Percentiles rank a stretch among this genome's conserved stretches.
phyloP scores from a whole-genome alignment of 83 land plant species.

The Diphasiastrum complanatum region DNA sequence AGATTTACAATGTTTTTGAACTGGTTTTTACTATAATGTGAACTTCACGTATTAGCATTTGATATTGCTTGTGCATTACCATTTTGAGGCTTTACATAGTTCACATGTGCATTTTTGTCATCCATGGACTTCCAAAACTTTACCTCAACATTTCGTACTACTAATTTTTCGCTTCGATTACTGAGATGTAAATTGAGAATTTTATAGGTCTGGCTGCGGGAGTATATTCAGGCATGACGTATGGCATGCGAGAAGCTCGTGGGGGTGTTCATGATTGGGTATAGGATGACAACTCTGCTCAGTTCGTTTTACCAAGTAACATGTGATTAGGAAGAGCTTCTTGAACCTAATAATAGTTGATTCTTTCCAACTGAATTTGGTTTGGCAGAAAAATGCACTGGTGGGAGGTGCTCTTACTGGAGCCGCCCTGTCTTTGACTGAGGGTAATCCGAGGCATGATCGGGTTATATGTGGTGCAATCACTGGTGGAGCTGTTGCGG shows the following conservation, averaged over 20 bases:
- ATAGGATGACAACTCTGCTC: no score
- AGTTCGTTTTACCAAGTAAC: no score
- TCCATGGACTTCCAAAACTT: no score
- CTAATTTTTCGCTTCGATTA: no score
- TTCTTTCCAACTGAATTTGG: not conserved
- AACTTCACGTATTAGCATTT: no score
- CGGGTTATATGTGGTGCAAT: constrained; percentile 40
- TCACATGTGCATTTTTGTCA: no score
- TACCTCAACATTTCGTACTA: no score
- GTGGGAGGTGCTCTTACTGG: constrained; percentile 42
- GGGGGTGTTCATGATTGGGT: constrained; percentile 51
- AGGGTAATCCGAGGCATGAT: constrained; percentile 34
- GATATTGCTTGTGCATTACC: no score
- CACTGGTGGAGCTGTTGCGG: constrained; percentile 46
- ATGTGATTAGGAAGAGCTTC: not conserved
- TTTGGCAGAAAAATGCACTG: constrained; percentile 38
- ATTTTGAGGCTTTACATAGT: no score
- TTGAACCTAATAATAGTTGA: not conserved
- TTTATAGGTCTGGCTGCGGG: constrained; percentile 35
- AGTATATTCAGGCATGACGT: constrained; percentile 37
- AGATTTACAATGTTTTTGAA: no score
- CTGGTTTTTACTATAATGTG: no score
- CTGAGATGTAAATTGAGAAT: not conserved
- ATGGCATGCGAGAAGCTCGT: constrained; percentile 45
- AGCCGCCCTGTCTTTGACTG: constrained; percentile 42